Conservation (phyloP, 1,139 yeast genomes). For the Meyerozyma guilliermondii region DNA sequence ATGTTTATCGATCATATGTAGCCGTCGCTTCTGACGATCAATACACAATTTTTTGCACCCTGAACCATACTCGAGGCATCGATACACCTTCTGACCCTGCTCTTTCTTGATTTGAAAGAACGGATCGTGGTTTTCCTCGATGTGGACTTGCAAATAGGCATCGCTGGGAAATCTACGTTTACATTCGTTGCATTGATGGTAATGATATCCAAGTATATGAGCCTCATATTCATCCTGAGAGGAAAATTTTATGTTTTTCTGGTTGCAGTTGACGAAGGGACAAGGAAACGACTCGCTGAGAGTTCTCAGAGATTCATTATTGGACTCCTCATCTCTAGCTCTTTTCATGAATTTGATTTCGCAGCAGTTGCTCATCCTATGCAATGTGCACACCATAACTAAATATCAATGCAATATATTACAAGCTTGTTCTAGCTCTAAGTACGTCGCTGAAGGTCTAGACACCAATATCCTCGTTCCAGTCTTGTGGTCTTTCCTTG, state of each 20-base stretch:
- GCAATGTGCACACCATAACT: neutral
- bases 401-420: too few relatives aligned
- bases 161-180: conserved; percentile 35
- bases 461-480: conserved; percentile 90
- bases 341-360: neutral
- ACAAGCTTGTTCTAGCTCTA: neutral
- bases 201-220: conserved; percentile 22
- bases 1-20: conserved; percentile 47
- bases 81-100: conserved; percentile 33
- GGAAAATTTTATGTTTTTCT: conserved; percentile 9
- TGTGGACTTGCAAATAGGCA: conserved; percentile 38
- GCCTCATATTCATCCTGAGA: conserved; percentile 22
- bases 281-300: neutral
- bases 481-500: conserved; percentile 67
- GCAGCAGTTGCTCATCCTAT: neutral
- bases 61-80: conserved; percentile 29
- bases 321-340: neutral
- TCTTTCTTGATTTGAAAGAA: conserved; percentile 31
- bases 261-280: neutral
- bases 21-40: conserved; percentile 31
- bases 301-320: neutral
- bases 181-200: conserved; percentile 39
- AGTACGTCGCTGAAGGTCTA: conserved; percentile 10
- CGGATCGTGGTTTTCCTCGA: conserved; percentile 52
- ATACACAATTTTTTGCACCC: conserved; percentile 30